Percentiles rank a stretch among this genome's conserved stretches.
phyloP scores from a whole-genome alignment of 1,284 basidiomycete species.

The Cutaneotrichosporon dermatis region DNA sequence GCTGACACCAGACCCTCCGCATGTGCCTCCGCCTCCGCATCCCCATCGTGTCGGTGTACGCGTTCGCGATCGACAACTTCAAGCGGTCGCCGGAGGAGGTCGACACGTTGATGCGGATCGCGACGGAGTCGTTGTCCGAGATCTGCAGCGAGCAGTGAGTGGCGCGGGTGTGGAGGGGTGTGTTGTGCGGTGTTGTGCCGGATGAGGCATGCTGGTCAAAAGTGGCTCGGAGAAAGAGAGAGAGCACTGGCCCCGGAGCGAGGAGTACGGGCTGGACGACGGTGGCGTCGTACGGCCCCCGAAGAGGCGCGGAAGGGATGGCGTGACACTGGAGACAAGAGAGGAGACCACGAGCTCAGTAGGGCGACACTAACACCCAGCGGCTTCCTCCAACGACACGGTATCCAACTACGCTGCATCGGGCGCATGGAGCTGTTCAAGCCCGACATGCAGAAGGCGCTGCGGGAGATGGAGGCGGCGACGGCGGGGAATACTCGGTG shows the following conservation, averaged over 20 bases:
- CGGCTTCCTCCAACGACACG: slow-evolving; percentile 70
- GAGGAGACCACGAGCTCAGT: too few species aligned
- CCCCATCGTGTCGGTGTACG: slow-evolving; percentile 83
- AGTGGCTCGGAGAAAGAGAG: too few species aligned
- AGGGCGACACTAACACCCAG: slow-evolving; percentile 79
- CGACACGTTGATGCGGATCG: slow-evolving; percentile 65
- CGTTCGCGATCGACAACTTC: slow-evolving; percentile 98
- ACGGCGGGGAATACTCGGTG: slow-evolving; percentile 71
- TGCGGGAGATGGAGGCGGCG: slow-evolving; percentile 69
- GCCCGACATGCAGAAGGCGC: slow-evolving; percentile 63
- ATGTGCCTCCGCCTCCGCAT: slow-evolving; percentile 75
- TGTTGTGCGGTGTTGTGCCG: too few species aligned
- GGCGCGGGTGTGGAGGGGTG: too few species aligned
- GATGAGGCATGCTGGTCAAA: too few species aligned
- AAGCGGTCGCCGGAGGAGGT: slow-evolving; percentile 83
- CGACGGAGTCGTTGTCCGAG: too few species aligned
- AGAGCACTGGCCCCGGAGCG: too few species aligned
- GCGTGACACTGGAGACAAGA: too few species aligned
- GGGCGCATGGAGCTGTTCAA: slow-evolving; percentile 77
- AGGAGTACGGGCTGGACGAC: too few species aligned
- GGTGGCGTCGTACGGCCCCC: too few species aligned
- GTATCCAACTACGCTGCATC: slow-evolving; percentile 78
- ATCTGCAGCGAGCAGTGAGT: too few species aligned
- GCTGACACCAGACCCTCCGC: slow-evolving; percentile 63
- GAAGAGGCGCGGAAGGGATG: too few species aligned